Percentiles rank a stretch among this genome's conserved stretches.
Conservation (phyloP, 1,284 basidiomycete species). For the Agroathelia rolfsii region DNA sequence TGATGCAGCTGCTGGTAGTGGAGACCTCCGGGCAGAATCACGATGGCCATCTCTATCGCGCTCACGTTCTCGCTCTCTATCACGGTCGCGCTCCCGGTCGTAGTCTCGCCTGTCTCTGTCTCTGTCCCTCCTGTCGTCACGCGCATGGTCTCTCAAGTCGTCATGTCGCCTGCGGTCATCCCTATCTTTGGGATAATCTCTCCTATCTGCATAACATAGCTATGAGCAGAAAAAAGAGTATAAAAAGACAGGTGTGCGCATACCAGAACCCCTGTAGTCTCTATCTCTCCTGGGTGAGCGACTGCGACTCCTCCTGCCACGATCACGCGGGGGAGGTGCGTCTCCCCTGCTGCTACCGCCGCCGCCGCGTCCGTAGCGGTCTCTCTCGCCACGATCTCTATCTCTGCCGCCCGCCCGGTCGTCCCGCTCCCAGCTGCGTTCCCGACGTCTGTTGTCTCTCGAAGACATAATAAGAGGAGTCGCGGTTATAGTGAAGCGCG, state of each 20-base stretch:
- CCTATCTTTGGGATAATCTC: conserved; percentile 19
- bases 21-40: no score
- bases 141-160: conserved; percentile 23
- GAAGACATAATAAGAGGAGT: conserved; percentile 45
- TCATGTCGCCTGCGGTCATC: no score
- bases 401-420: conserved; percentile 36
- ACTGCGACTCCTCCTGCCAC: conserved; percentile 43
- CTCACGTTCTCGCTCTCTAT: conserved; percentile 27
- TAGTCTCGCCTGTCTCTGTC: conserved; percentile 31
- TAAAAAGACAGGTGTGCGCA: conserved; percentile 7
- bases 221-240: conserved; percentile 4
- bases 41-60: conserved; percentile 22
- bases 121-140: conserved; percentile 21
- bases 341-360: conserved; percentile 31
- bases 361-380: conserved; percentile 23
- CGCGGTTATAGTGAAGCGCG: no score
- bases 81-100: conserved; percentile 25
- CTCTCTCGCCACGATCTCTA: conserved; percentile 26
- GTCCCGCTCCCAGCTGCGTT: conserved; percentile 60
- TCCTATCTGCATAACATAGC: conserved; percentile 18
- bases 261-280: conserved; percentile 32
- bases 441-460: conserved; percentile 42
- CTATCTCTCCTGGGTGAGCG: conserved; percentile 52
- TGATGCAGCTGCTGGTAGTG: no score
- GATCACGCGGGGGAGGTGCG: no score